These are phyloP conservation scores for Prunus mongolica DNA, from an alignment of 306 rosid species.

Conservation along the genomic window DNA sequence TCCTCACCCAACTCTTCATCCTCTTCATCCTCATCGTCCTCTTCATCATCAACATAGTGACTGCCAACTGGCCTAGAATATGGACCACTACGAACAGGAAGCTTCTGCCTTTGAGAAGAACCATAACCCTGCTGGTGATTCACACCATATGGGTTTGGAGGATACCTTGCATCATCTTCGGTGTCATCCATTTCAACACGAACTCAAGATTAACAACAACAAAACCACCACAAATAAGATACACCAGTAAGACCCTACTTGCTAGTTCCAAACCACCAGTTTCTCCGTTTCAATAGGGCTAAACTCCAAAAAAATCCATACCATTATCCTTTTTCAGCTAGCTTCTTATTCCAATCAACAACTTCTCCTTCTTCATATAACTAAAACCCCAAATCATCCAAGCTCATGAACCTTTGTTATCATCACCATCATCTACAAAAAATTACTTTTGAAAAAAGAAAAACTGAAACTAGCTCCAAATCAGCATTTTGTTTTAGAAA, in stretches of 20 bases:
- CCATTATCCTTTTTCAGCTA: background rate
- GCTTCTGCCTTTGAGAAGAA: conserved; percentile 37
- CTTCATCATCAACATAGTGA: conserved; percentile 40
- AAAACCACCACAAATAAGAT: conserved; percentile 16
- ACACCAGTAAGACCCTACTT: background rate
- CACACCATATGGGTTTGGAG: conserved; percentile 35
- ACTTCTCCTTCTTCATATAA: background rate
- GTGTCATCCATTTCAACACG: conserved; percentile 61
- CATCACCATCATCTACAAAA: background rate
- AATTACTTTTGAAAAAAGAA: background rate
- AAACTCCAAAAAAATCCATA: conserved; percentile 3
- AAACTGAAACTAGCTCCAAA: background rate
- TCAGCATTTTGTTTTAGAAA: background rate
- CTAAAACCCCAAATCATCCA: conserved; percentile 4
- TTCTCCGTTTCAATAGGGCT: background rate
- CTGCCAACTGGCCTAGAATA: conserved; percentile 35
- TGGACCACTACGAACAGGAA: conserved; percentile 33
- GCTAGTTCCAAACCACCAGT: conserved; percentile 14
- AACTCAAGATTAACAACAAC: conserved; percentile 12
- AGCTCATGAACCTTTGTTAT: background rate
- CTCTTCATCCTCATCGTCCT: conserved; percentile 44
- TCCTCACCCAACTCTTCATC: conserved; percentile 45
- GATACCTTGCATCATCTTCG: conserved; percentile 61
- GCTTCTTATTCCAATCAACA: conserved; percentile 2
- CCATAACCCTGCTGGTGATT: conserved; percentile 49